phyloP scores from a whole-genome alignment of 257 asterid genomes.

The Paraleonurus japonicus region DNA sequence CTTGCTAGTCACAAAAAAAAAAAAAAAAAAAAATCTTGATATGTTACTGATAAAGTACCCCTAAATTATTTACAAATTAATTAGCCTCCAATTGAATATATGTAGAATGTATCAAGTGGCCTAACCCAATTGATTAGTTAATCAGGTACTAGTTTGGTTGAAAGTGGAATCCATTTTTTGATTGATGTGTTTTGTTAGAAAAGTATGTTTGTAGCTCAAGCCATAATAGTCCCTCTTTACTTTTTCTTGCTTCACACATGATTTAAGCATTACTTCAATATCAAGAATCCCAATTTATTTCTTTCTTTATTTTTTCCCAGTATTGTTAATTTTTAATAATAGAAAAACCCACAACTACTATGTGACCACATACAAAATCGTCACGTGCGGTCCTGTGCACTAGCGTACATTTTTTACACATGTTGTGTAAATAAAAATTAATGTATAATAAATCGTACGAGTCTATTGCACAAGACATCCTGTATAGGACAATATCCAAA shows the following conservation, averaged over 20 bases:
- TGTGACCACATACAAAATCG: too few species aligned
- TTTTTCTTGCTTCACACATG: conserved; percentile 29
- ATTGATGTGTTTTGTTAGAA: conserved; percentile 15
- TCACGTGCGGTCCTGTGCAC: too few species aligned
- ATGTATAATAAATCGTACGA: too few species aligned
- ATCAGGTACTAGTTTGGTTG: neutral
- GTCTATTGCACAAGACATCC: too few species aligned
- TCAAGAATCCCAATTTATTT: conserved; percentile 35
- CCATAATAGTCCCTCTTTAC: conserved; percentile 15
- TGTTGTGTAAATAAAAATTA: too few species aligned
- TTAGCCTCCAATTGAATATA: neutral
- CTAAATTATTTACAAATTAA: neutral
- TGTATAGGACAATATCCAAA: too few species aligned
- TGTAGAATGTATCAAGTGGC: neutral
- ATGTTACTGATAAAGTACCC: neutral
- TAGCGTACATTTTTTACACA: too few species aligned
- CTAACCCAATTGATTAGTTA: neutral
- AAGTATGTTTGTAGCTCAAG: conserved; percentile 29
- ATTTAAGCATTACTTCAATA: conserved; percentile 37
- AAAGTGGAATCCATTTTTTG: neutral
- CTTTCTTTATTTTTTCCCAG: too few species aligned
- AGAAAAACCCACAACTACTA: too few species aligned
- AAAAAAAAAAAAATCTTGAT: neutral
- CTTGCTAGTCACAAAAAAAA: too few species aligned
- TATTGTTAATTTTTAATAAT: too few species aligned